These are phyloP conservation scores for Coffea humblotiana DNA, from an alignment of 305 asterid species.

Conservation along the genomic window DNA sequence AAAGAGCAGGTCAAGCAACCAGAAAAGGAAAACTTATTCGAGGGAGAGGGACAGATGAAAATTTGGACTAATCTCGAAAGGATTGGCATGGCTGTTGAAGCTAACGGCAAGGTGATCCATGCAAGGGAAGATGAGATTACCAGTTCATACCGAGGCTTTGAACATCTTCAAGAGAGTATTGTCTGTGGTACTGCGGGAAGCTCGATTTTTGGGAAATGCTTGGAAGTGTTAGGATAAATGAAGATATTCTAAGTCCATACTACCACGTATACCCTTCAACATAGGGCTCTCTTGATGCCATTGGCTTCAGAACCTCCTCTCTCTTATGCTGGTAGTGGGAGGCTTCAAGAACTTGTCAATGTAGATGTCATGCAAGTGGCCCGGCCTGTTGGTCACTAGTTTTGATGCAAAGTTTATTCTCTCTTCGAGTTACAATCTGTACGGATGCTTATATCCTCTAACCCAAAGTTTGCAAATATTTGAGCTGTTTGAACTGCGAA, in stretches of 20 bases:
- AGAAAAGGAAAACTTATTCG: constrained; percentile 6
- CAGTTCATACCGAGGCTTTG: neutral
- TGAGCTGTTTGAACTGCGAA: too few relatives aligned
- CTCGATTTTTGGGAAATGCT: neutral
- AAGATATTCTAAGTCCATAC: neutral
- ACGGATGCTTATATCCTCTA: too few relatives aligned
- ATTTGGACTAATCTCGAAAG: neutral
- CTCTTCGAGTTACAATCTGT: too few relatives aligned
- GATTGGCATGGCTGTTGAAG: neutral
- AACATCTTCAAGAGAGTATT: neutral
- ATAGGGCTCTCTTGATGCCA: neutral
- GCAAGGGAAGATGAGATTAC: neutral
- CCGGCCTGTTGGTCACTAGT: too few relatives aligned
- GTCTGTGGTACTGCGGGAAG: neutral
- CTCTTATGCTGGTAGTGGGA: neutral
- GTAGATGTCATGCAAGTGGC: neutral
- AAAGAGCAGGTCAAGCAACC: constrained; percentile 14
- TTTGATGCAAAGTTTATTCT: too few relatives aligned
- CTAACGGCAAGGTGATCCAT: neutral
- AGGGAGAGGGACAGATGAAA: constrained; percentile 12
- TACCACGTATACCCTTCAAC: too few relatives aligned
- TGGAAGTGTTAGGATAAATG: neutral
- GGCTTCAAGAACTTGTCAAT: neutral
- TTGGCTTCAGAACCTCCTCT: neutral
- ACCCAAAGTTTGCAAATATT: too few relatives aligned